Base-by-base conservation (phyloP, 768 basidiomycete species). In the Strobilomyces dryophilus region DNA sequence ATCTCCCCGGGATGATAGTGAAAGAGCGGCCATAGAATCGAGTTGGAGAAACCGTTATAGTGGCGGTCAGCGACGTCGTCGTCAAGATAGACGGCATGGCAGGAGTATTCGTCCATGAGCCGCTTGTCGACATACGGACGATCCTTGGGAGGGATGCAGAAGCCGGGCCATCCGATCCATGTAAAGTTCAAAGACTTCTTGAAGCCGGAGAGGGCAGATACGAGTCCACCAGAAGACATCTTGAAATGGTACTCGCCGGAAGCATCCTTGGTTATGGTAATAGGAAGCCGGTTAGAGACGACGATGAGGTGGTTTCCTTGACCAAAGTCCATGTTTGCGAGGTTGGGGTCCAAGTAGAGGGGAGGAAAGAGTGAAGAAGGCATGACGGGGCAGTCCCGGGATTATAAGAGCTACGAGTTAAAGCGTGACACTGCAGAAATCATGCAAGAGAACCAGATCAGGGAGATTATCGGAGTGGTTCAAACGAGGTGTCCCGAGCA, bases 1-100 rank as follows among this genome's bases (percentile, higher is more conserved):
- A 99, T 98, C 75, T 98, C 97, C 58, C 95, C 95, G 8, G 97
- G 97, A 70, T 98, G 95, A 73, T 98, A 99, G 70, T 99, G 97
- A 80, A 99, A 98, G 44, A 99, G 78, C 3, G 97, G 97, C 97
- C 97, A 99, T 47, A 99, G 84, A 73, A 99, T 98, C 49, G 95
- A 97, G 75, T 99, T 99, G 62, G 95, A 95, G 80, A 99, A 98
- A 51, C 97, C 92, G 68, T 95, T 95, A 74, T 92, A 99, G 72
- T 98, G 95, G 48, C 87, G 82, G 71, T 99, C 97, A n/a, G 97
- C 95, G 58, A 99, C 83, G 64, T 98, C 95, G 67, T 98, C 95
- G 56, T 94, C 89, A 61, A 99, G 86, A 73, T 97, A 97, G 64
- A 99, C 97, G 20, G 97, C 95, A 69, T 95, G 92, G 69, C 95